These are phyloP conservation scores for Aquilaria malaccensis DNA, from an alignment of 345 rosid genomes.

Conservation along the genomic window DNA sequence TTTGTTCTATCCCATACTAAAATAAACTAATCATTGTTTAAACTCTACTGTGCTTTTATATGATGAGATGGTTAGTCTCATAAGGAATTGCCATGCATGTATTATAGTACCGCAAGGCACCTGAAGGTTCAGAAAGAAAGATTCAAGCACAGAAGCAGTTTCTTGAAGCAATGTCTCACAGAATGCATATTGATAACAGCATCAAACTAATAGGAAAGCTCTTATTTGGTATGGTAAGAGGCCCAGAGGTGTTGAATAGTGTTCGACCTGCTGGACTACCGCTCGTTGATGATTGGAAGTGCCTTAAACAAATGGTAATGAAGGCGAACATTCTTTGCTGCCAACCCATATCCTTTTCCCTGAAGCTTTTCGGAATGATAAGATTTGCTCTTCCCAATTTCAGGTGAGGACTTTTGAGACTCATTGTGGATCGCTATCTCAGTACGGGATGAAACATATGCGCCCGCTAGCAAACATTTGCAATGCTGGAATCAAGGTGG, in stretches of 20 bases:
- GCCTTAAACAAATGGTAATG: constrained; percentile 71
- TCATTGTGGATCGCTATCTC: constrained; percentile 77
- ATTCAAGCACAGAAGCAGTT: constrained; percentile 59
- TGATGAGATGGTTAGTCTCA: too few relatives aligned
- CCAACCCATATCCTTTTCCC: not conserved
- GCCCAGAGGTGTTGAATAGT: constrained; percentile 42
- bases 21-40: too few relatives aligned
- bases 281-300: constrained; percentile 84
- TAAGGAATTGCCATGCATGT: too few relatives aligned
- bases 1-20: too few relatives aligned
- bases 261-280: constrained; percentile 70
- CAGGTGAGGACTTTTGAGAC: constrained; percentile 80
- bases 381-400: not conserved
- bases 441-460: constrained; percentile 94
- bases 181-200: constrained; percentile 74
- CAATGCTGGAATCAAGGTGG: constrained; percentile 51
- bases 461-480: constrained; percentile 78
- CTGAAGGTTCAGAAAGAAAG: constrained; percentile 72
- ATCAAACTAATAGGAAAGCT: constrained; percentile 65
- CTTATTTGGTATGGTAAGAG: constrained; percentile 63
- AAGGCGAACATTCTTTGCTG: not conserved
- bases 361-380: not conserved
- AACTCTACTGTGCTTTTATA: too few relatives aligned
- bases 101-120: constrained; percentile 74
- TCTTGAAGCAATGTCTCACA: constrained; percentile 78